Evolutionary conservation across 495 filamentous ascomycete species (phyloP), one percentile per base, ranked within the genome.

Genomic region (Friedmanniomyces endolithicus): DNA sequence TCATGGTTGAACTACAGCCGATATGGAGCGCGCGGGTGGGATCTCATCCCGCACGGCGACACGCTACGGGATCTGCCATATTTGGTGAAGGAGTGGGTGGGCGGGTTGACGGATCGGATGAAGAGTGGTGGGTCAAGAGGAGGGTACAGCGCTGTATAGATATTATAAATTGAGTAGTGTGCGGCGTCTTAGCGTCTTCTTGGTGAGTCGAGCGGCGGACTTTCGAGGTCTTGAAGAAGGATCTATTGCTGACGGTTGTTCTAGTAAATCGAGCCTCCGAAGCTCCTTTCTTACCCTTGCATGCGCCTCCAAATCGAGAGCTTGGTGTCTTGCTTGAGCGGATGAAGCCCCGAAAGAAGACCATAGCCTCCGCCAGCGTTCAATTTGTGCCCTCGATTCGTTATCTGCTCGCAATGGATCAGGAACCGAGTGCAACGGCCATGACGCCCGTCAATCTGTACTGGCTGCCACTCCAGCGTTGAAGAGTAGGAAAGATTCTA

Each of bases 1-100:
- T 94, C 89, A 22, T 98, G 92, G 92, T 82, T 97, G 61, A 97
- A 97, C 73, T 97, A 97, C 76, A 96, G 88, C 74, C 87, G 89
- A 54, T 94, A 94, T 67, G 90, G 89, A 24, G 88, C 88, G 41
- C 78, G 92, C 20, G 92, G 92, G 52, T 96, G 89, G 92, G 92
- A 97, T 61, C 77, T 97, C 12, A 77, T 97, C 11, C 92, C 92
- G 0, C 94, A 97, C 67, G 82, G 86, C 52, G 92, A 98, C 67
- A 86, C 87, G 12, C 83, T 98, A 63, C 80, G 90, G 50, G 92
- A 98, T 58, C 63, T 96, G 2, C 94, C 92, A 8, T 98, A 97
- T 65, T 73, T 98, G 39, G 70, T 95, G 52, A 86, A 88, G 70
- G 92, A 98, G 69, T 96, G 86, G 82, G 71, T 76, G 20, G 74